Base-by-base conservation (phyloP, 495 filamentous ascomycete genomes). In the Ramalina intermedia region DNA sequence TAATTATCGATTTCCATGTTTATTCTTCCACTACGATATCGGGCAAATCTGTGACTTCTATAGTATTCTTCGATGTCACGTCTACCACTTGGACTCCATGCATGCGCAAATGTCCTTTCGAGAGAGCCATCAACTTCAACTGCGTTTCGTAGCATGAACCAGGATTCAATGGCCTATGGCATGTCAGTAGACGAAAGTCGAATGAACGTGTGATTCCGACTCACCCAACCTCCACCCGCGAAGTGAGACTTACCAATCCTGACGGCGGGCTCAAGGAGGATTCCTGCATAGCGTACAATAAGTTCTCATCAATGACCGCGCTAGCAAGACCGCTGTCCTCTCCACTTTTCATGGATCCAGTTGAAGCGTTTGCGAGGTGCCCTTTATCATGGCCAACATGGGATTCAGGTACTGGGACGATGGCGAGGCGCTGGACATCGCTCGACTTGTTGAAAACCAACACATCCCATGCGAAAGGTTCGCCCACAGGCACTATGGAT, bases 51-150 rank as follows among this genome's bases (percentile, higher is more conserved):
- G 76, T 69, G 46, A 95, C 79, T 68, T 94, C 87, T 14, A 85
- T 79, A 60, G 80, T 79, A 65, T 93, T 85, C 53, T 85, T 82
- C 40, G 77, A 84, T 33, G 73, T 79, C 52, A 91, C 66, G 66
- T 98, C 91, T 20, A 90, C 72, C 9, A 96, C 77, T 47, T 87
- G 71, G 11, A 98, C 75, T 11, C 81, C 80, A 58, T 95, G 90
- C 2, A 96, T 60, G 3, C 75, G 71, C 8, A 96, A 70, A 16
- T 89, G 70, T 0, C 91, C 91, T 20, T 76, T 74, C 17, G 73
- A 74, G 39, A 95, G 67, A 9, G 88, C 80, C 24, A 95, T 66
- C 45, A 96, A 85, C 49, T 82, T 76, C 45, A 96, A 63, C 62
- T 94, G 82, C 0, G 79, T 80, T 14, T 81, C 79, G 53, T 87